These are phyloP conservation scores for Wickerhamomyces tratensis DNA, from an alignment of 805 yeast species.

Conservation along the genomic window DNA sequence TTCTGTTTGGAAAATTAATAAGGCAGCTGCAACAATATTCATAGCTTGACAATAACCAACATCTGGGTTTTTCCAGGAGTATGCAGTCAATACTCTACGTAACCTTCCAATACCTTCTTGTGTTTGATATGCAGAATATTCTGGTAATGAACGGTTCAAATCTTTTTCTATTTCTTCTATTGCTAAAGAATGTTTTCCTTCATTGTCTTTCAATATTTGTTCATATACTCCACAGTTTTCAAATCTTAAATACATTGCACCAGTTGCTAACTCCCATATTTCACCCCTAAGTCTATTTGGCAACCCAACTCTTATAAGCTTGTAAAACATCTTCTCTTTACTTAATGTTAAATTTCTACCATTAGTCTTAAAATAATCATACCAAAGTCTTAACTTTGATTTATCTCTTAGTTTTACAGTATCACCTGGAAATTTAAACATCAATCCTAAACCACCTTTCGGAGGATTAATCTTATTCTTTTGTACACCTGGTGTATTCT, in stretches of 20 bases:
- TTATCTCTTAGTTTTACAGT: conserved; percentile 68
- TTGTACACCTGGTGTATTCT: conserved; percentile 24
- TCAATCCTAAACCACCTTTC: conserved; percentile 78
- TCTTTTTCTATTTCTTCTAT: conserved; percentile 97
- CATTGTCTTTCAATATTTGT: conserved; percentile 47
- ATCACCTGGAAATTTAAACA: conserved; percentile 85
- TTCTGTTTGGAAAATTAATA: conserved; percentile 80
- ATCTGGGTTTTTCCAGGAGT: conserved; percentile 94
- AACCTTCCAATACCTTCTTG: conserved; percentile 78
- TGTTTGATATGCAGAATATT: conserved; percentile 87
- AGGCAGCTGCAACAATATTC: conserved; percentile 85
- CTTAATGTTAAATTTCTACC: conserved; percentile 79
- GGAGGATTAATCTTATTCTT: conserved; percentile 42
- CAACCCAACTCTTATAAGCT: conserved; percentile 79
- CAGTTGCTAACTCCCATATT: conserved; percentile 88
- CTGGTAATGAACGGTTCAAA: conserved; percentile 88
- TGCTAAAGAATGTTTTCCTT: conserved; percentile 64
- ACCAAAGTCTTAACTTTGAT: conserved; percentile 86
- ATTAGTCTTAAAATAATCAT: conserved; percentile 73
- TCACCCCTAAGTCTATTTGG: conserved; percentile 96
- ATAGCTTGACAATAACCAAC: conserved; percentile 98
- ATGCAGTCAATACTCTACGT: conserved; percentile 84
- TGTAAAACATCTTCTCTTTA: conserved; percentile 68
- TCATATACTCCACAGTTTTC: conserved; percentile 53
- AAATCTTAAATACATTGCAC: conserved; percentile 69